phyloP scores from a whole-genome alignment of 75 land plant species.

The Isoetes taiwanensis region DNA sequence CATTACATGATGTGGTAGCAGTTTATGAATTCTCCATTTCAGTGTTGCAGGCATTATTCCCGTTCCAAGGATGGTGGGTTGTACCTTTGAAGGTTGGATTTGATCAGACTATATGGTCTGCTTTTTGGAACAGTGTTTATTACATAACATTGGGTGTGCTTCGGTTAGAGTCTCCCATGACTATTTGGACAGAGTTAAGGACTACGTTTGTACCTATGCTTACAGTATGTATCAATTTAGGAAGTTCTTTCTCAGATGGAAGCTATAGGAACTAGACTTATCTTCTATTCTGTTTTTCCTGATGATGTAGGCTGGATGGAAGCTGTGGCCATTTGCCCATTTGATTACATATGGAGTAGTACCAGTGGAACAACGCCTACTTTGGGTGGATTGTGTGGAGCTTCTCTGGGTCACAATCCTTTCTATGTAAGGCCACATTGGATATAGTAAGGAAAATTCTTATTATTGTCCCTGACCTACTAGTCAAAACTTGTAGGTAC shows the following conservation, averaged over 20 bases:
- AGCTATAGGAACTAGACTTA: background rate
- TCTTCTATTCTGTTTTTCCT: background rate
- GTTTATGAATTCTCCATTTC: background rate
- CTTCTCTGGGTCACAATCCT: slow-evolving; percentile 93
- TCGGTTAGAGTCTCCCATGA: slow-evolving; percentile 67
- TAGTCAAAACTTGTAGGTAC: no score
- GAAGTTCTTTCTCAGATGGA: background rate
- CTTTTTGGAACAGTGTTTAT: slow-evolving; percentile 85
- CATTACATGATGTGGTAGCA: background rate
- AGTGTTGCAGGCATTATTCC: slow-evolving; percentile 58
- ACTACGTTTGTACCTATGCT: slow-evolving; percentile 80
- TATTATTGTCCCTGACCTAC: no score
- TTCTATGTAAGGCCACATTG: slow-evolving; percentile 88
- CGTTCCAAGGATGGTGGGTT: slow-evolving; percentile 93
- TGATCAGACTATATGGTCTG: slow-evolving; percentile 91
- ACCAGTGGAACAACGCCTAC: slow-evolving; percentile 86
- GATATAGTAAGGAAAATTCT: no score
- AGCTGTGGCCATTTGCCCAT: slow-evolving; percentile 97
- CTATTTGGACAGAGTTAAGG: slow-evolving; percentile 46
- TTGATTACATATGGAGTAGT: slow-evolving; percentile 74
- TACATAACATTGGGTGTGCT: slow-evolving; percentile 51
- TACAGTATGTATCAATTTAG: slow-evolving; percentile 34
- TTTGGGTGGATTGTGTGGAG: slow-evolving; percentile 96
- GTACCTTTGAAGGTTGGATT: slow-evolving; percentile 79
- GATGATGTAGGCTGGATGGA: slow-evolving; percentile 79